Base-by-base conservation (phyloP, 2,329 filamentous ascomycete genomes). In the Xylaria digitata region DNA sequence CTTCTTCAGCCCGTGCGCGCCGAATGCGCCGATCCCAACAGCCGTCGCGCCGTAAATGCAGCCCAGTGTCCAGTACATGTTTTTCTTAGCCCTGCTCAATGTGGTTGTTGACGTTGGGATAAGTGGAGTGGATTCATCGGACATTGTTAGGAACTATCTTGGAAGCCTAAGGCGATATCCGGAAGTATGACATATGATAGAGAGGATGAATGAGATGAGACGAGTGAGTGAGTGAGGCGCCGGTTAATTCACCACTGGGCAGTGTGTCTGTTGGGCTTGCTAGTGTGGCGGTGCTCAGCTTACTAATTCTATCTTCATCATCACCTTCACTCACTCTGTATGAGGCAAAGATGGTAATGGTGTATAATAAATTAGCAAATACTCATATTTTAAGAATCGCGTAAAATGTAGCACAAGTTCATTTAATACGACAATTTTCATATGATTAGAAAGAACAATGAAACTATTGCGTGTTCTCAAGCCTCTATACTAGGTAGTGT, bases 1-100 rank as follows among this genome's bases (percentile, higher is more conserved):
- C 66, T 84, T 84, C 79, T 90, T 90, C 46, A 91, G 80, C 11
- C 89, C 89, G 75, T 92, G 89, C 13, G 89, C 88, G 42, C 89
- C 89, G 77, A 91, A 92, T 0, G 89, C 89, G 37, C 89, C 89
- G 62, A 90, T 76, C 17, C 81, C 82, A 55, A 91, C 89, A 74
- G 85, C 84, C 4, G 84, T 80, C 9, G 88, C 89, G 77, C 88
- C 89, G 74, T 85, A 89, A 59, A 90, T 76, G 74, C 86, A 88
- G 67, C 87, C 89, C 59, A 89, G 78, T 46, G 85, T 87, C 85
- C 86, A 90, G 80, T 88, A 87, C 61, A 77, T 72, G 64, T 70
- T 70, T 69, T 70, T 65, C 57, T 52, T 69, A 52, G n/a, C 32
- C 23, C 48, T 48, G 52, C 37, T 46, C 19, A 32, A 34, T 45